Base-by-base conservation (phyloP, 75 land plant species). In the Pseudotsuga menziesii region DNA sequence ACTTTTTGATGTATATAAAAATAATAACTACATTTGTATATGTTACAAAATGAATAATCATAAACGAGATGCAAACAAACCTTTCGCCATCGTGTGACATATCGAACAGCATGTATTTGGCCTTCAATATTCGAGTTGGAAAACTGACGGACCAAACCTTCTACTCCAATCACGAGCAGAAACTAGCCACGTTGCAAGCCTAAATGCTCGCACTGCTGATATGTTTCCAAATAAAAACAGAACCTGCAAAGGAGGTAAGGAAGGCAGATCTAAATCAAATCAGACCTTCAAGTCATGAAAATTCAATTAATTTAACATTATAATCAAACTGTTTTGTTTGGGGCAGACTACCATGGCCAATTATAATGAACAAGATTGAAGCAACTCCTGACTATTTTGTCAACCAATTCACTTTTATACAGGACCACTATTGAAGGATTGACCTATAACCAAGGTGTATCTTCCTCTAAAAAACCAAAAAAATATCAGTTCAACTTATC, bases 171-270 rank as follows among this genome's bases (percentile, higher is more conserved):
- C 81, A 77, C 93, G 93, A 12, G 89, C 90, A 78, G 81, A 61
- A 41, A 79, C 87, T 63, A 91, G 54, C 93, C 93, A 91, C 83
- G 84, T 85, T 17, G 82, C 73, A 64, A 89, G 87, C 72, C 76
- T 54, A 57, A 79, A 72, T 9, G 77, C 93, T 14, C 87, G 75
- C 2, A 83, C 85, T 14, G 90, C 74, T 19, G 87, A 64, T 55
- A 15, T 29, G 15, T 60, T 41, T 29, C 22, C 27, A 16, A 62
- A 62, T 20, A 56, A 39, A 60, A 39, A 27, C 48, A 76, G 9
- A 76, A 58, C 52, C 67, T 39, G 36, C 48, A 41, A 41, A 25
- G 61, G 71, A 41, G 35, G 48, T 16, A 60, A 13, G 25, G 14
- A 4, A 76, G 22, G 25, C 13, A 76, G 22, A 62, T 39, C 75